These are phyloP conservation scores for Rhizopogon roseolus DNA, from an alignment of 768 basidiomycete genomes.

Conservation along the genomic window DNA sequence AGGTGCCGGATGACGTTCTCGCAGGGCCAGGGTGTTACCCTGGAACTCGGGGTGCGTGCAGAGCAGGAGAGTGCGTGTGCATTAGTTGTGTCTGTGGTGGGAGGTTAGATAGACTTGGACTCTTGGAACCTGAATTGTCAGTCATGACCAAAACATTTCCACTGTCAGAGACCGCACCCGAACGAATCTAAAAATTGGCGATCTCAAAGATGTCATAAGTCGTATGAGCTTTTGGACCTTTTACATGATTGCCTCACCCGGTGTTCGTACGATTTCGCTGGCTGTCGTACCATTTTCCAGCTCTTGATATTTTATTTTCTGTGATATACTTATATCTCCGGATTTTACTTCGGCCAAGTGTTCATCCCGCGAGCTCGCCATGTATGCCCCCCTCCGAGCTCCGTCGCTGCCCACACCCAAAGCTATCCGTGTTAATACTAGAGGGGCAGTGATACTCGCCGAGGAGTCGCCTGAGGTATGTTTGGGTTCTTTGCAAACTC, in stretches of 20 bases:
- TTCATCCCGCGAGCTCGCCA: constrained; percentile 4
- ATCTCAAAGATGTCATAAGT: constrained; percentile 6
- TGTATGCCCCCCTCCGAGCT: constrained; percentile 32
- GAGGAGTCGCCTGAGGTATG: constrained; percentile 93
- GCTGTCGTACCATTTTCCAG: constrained; percentile 4
- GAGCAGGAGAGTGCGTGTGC: constrained; percentile 85
- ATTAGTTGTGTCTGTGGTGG: constrained; percentile 88
- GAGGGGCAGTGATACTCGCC: constrained; percentile 87
- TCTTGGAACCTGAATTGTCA: too few species aligned
- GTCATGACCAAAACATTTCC: constrained; percentile 2
- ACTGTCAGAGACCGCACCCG: not conserved
- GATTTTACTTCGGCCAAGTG: not conserved
- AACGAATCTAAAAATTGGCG: constrained; percentile 1
- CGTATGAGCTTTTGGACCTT: constrained; percentile 1
- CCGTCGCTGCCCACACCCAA: constrained; percentile 76
- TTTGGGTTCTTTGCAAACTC: constrained; percentile 6
- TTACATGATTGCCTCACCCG: not conserved
- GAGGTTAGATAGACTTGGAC: constrained; percentile 37
- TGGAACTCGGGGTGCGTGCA: constrained; percentile 88
- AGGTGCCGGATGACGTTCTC: constrained; percentile 95
- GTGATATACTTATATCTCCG: not conserved
- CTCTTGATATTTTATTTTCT: not conserved
- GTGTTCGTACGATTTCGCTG: constrained; percentile 6
- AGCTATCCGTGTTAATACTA: constrained; percentile 92
- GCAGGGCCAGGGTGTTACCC: constrained; percentile 83